Evolutionary conservation across 352 stramenopile genomes (phyloP).

Genomic region (Pythium aquatile): DNA sequence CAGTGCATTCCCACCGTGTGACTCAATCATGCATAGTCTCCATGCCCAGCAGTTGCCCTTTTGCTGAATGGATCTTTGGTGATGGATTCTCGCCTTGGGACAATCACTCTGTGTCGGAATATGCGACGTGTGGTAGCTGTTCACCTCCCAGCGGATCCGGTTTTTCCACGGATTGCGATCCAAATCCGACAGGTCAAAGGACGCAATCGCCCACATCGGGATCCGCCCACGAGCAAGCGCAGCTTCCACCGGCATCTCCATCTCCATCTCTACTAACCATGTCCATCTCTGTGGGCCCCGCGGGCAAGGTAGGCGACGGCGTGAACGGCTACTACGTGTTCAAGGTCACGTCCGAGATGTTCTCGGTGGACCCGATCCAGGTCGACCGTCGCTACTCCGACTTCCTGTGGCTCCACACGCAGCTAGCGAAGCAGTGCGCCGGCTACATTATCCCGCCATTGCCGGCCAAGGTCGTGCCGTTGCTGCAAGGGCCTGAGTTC

Average conservation of each 20-base stretch:
- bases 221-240: background rate
- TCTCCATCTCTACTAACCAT: constrained; percentile 10
- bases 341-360: constrained; percentile 63
- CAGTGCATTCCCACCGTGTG: background rate
- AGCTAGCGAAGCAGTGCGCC: constrained; percentile 66
- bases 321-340: constrained; percentile 86
- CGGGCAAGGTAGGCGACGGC: constrained; percentile 77
- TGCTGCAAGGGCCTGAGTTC: constrained; percentile 79
- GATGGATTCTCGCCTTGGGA: background rate
- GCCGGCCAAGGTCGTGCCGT: constrained; percentile 70
- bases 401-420: constrained; percentile 82
- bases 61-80: background rate
- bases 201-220: background rate
- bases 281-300: constrained; percentile 60
- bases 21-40: constrained; percentile 2
- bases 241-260: background rate
- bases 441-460: constrained; percentile 84
- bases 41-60: too few species aligned
- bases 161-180: constrained; percentile 19
- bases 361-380: constrained; percentile 33
- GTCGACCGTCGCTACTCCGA: constrained; percentile 86
- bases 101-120: constrained; percentile 7
- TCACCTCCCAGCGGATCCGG: constrained; percentile 5
- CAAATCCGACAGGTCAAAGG: constrained; percentile 1
- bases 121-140: background rate